These are phyloP conservation scores for Durotheca rogersii DNA, from an alignment of 495 filamentous ascomycete genomes.

Conservation along the genomic window DNA sequence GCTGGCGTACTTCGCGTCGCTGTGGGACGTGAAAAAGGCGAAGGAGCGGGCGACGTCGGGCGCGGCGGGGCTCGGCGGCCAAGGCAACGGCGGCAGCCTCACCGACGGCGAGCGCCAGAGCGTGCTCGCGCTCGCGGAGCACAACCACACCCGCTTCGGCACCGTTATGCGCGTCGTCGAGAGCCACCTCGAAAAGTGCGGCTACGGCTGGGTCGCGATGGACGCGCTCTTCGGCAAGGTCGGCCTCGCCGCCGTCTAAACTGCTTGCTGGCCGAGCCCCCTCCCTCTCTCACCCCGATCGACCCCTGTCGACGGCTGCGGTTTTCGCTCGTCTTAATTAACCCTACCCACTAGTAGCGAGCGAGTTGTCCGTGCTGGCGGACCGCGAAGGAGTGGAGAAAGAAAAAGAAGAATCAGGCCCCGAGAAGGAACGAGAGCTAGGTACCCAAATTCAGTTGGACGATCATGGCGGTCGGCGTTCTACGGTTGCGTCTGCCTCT, in stretches of 20 bases:
- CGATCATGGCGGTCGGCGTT: constrained; percentile 7
- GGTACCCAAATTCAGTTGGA: too few species aligned
- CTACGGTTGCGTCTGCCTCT: too few species aligned
- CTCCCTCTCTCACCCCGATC: too few species aligned
- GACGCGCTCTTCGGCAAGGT: constrained; percentile 74
- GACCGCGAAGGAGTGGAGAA: too few species aligned
- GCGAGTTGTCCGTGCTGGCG: too few species aligned
- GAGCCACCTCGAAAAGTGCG: constrained; percentile 87
- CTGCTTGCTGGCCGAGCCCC: too few species aligned
- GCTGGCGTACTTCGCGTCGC: constrained; percentile 77
- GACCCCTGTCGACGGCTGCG: too few species aligned
- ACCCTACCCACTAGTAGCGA: too few species aligned
- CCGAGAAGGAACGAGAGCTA: too few species aligned
- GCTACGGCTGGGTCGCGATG: constrained; percentile 95
- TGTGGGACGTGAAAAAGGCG: constrained; percentile 90
- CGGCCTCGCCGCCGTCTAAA: constrained; percentile 44
- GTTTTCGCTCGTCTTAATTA: too few species aligned
- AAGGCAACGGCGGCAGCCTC: constrained; percentile 43
- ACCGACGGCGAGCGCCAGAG: constrained; percentile 50
- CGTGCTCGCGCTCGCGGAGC: constrained; percentile 68
- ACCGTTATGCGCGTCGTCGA: constrained; percentile 78
- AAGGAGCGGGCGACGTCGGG: constrained; percentile 46
- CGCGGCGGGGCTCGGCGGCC: constrained; percentile 33
- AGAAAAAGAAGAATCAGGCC: too few species aligned
- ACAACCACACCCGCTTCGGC: constrained; percentile 74